These are phyloP conservation scores for Trichopus zeylanicus DNA, from an alignment of 116 monocot genomes.

Conservation along the genomic window DNA sequence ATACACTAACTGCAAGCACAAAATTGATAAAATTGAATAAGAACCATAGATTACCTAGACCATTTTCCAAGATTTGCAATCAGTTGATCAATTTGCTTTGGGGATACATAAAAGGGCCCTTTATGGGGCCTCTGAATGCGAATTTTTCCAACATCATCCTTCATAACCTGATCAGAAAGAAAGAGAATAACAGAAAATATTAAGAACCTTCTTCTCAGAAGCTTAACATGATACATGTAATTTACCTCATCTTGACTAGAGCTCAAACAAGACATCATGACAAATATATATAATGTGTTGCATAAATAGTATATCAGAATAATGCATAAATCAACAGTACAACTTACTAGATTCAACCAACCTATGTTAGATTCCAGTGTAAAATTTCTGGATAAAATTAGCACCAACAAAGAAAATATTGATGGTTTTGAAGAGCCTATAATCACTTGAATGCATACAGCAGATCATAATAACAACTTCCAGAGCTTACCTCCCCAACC, in stretches of 20 bases:
- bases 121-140: conserved; percentile 86
- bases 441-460: background rate
- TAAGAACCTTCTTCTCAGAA: too few relatives aligned
- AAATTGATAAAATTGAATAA: background rate
- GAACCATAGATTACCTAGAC: conserved; percentile 42
- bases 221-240: too few relatives aligned
- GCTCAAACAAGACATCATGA: too few relatives aligned
- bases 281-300: too few relatives aligned
- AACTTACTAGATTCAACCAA: too few relatives aligned
- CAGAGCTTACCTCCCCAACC: conserved; percentile 81
- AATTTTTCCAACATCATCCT: conserved; percentile 87
- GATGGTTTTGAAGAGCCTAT: background rate
- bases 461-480: background rate
- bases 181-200: background rate
- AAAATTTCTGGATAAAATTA: too few relatives aligned
- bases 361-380: too few relatives aligned
- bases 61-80: conserved; percentile 84
- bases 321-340: too few relatives aligned
- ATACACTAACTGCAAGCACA: background rate
- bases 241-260: too few relatives aligned
- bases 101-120: conserved; percentile 86
- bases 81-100: conserved; percentile 77
- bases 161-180: conserved; percentile 67
- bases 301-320: too few relatives aligned
- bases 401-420: too few relatives aligned